phyloP scores from a whole-genome alignment of 2,329 filamentous ascomycete species.

The Colletotrichum sojae region DNA sequence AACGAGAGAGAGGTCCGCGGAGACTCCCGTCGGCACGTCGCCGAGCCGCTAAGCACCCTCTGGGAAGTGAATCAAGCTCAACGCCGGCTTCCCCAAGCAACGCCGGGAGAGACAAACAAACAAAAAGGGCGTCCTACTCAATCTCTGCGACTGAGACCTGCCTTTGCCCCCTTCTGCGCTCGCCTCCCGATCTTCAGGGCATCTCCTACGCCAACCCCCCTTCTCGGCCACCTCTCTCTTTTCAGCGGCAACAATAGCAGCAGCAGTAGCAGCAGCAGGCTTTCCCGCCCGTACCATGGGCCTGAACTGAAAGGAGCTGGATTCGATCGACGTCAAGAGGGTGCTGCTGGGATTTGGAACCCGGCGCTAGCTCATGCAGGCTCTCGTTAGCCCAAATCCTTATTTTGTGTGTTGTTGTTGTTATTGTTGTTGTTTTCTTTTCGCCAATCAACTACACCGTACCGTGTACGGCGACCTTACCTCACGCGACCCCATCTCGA shows the following conservation, averaged over 20 bases:
- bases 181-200: constrained; percentile 8
- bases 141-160: constrained; percentile 32
- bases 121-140: constrained; percentile 18
- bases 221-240: not conserved
- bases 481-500: not conserved
- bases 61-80: constrained; percentile 29
- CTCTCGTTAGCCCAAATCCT: constrained; percentile 21
- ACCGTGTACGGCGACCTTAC: not conserved
- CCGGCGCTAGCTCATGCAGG: constrained; percentile 12
- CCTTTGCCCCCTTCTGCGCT: constrained; percentile 6
- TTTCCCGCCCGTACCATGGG: not conserved
- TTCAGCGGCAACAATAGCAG: not conserved
- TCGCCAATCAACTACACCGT: not conserved
- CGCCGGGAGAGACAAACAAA: constrained; percentile 29
- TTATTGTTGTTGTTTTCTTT: not conserved
- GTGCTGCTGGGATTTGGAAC: not conserved
- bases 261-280: not conserved
- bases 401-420: not conserved
- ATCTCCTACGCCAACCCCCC: constrained; percentile 19
- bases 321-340: constrained; percentile 2
- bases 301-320: constrained; percentile 10
- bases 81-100: constrained; percentile 32
- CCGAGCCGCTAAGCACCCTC: constrained; percentile 22
- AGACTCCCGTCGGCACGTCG: constrained; percentile 28
- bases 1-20: not conserved